These are phyloP conservation scores for Coemansia sp. DNA, from an alignment of 192 early-diverging fungal genomes.

Conservation along the genomic window DNA sequence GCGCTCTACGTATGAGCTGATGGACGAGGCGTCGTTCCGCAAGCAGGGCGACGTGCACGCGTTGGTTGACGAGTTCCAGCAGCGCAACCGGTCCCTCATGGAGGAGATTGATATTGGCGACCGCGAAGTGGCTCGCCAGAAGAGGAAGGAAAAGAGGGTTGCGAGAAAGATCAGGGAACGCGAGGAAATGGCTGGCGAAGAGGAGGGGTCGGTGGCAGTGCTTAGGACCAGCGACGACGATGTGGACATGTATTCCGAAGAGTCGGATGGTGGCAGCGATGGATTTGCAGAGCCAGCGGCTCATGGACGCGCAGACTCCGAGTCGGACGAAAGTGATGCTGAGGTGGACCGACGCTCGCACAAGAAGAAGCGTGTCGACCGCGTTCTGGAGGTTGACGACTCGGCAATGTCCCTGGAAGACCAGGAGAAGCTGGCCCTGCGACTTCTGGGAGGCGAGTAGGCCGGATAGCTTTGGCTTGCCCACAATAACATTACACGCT, in stretches of 20 bases:
- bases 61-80: conserved; percentile 69
- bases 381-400: conserved; percentile 41
- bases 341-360: conserved; percentile 3
- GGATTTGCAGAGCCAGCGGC: conserved; percentile 13
- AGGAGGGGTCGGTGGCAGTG: conserved; percentile 18
- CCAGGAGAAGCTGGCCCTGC: conserved; percentile 51
- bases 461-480: background rate
- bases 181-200: conserved; percentile 41
- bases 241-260: conserved; percentile 1
- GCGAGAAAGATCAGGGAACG: conserved; percentile 64
- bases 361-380: conserved; percentile 7
- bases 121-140: conserved; percentile 64
- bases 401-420: conserved; percentile 43
- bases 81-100: conserved; percentile 66
- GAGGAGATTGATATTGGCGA: conserved; percentile 75
- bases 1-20: conserved; percentile 69
- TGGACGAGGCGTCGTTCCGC: conserved; percentile 79
- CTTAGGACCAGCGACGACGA: conserved; percentile 28
- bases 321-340: conserved; percentile 18
- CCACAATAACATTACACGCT: background rate
- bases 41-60: conserved; percentile 63
- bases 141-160: conserved; percentile 65
- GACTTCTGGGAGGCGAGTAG: conserved; percentile 31
- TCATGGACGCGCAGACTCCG: background rate
- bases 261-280: conserved; percentile 13